Conservation (phyloP, 495 filamentous ascomycete genomes). For the Neurospora sp. region DNA sequence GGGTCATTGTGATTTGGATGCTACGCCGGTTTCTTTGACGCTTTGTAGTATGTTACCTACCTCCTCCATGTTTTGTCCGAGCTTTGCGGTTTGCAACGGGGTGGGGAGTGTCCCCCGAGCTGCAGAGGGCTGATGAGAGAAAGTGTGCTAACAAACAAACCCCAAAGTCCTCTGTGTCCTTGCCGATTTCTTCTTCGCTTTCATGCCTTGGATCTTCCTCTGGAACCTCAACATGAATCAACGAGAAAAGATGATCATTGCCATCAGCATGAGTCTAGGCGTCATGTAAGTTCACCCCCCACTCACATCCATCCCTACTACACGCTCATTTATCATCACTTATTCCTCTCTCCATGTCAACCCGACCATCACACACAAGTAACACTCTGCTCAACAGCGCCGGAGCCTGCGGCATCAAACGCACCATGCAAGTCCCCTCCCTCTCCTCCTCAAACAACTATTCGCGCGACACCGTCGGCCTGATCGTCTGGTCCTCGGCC, state of each 20-base stretch:
- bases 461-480: constrained; percentile 7
- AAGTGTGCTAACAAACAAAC: neutral
- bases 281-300: constrained; percentile 27
- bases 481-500: constrained; percentile 15
- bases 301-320: neutral
- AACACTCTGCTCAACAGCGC: constrained; percentile 7
- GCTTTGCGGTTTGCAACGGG: neutral
- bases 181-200: constrained; percentile 37
- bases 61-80: neutral
- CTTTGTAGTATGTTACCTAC: constrained; percentile 6
- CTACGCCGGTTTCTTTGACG: constrained; percentile 9
- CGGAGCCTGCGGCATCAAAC: constrained; percentile 15
- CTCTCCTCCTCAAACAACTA: constrained; percentile 12
- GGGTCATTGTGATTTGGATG: constrained; percentile 6
- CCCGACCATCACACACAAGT: neutral
- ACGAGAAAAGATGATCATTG: constrained; percentile 37
- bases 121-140: neutral
- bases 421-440: constrained; percentile 12
- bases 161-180: neutral
- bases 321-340: neutral
- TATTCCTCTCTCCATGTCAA: neutral
- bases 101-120: neutral
- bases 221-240: constrained; percentile 39
- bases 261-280: constrained; percentile 39
- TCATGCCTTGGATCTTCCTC: constrained; percentile 38